Base-by-base conservation (phyloP, 2,329 filamentous ascomycete species). In the Nigrospora oryzae region DNA sequence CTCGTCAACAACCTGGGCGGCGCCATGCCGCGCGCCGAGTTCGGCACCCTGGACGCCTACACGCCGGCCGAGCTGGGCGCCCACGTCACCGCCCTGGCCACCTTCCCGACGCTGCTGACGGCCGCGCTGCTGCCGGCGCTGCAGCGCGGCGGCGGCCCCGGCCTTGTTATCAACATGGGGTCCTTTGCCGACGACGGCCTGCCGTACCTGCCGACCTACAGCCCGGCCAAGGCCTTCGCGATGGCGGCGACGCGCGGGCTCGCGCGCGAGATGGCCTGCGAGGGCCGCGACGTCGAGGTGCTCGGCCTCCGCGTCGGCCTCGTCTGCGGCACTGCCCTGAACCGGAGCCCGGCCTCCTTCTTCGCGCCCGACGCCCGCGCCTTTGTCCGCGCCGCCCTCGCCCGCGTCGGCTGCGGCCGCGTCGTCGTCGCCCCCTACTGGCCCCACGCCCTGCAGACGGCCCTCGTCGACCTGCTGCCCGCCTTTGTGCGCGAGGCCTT, bases 1-100 rank as follows among this genome's bases (percentile, higher is more conserved):
- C 60, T 81, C 19, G 57, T 81, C 52, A 81, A 81, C 59, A 81
- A 80, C 55, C 70, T 75, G 0, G 76, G 77, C 16, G 57, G 52
- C 5, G 42, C 23, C 35, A 44, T 39, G 36, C 42, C 42, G 28
- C 40, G 40, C 14, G 40, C 33, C 33, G 36, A 38, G 28, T 38
- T 38, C 36, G 42, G 36, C 35, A 44, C 42, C 15, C 32, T 44
- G 13, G 42, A 44, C 15, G 31, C 28, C 28, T 44, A 44, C 42
- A 33, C 23, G n/a, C 28, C 42, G 2, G 36, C 11, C n/a, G 42
- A 44, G 36, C 35, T 44, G 11, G 17, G 31, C n/a, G 36, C 32
- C 15, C 35, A 38, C 15, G 35, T 44, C 28, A 30, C 19, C 36
- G 42, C 38, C 35, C 37, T 38, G 28, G 36, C 42, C 12, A 33